Percentiles rank a stretch among this genome's conserved stretches.
These are phyloP conservation scores for Coniochaeta sp. DNA, from an alignment of 2,329 filamentous ascomycete species.

Conservation along the genomic window DNA sequence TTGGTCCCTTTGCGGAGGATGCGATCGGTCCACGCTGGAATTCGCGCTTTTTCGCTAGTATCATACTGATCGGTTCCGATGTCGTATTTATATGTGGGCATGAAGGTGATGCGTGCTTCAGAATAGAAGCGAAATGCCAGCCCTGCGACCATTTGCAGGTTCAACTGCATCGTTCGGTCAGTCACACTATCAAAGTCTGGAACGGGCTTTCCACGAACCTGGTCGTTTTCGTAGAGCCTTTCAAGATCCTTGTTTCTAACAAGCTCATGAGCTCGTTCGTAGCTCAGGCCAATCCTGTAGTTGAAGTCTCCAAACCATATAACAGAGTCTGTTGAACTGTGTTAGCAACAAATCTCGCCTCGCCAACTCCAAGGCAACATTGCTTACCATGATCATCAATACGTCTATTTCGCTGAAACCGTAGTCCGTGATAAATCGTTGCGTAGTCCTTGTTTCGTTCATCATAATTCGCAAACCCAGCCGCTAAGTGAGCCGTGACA, in stretches of 20 bases:
- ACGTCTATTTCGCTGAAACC: slow-evolving; percentile 82
- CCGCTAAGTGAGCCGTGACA: slow-evolving; percentile 91
- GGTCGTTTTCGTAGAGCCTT: slow-evolving; percentile 82
- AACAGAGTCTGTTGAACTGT: slow-evolving; percentile 51
- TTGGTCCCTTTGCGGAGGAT: slow-evolving; percentile 81
- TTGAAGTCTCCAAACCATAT: slow-evolving; percentile 99
- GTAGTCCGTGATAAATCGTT: slow-evolving; percentile 77
- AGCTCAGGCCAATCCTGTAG: slow-evolving; percentile 81
- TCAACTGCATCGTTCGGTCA: slow-evolving; percentile 49
- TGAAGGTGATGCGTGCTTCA: slow-evolving; percentile 79
- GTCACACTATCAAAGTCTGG: neutral
- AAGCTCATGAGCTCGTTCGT: slow-evolving; percentile 69
- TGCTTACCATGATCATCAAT: slow-evolving; percentile 78
- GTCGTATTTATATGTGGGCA: slow-evolving; percentile 95
- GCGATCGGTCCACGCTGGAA: slow-evolving; percentile 95
- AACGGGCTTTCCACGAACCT: slow-evolving; percentile 39
- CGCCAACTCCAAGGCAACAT: too few species aligned
- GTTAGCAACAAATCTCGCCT: slow-evolving; percentile 11
- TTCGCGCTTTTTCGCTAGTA: slow-evolving; percentile 83
- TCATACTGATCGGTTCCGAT: slow-evolving; percentile 84
- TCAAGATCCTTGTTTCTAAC: slow-evolving; percentile 68
- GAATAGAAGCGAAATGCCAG: slow-evolving; percentile 87
- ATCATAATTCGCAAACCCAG: slow-evolving; percentile 94
- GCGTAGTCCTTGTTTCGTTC: slow-evolving; percentile 90
- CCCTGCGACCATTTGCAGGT: slow-evolving; percentile 92